Conservation (phyloP, 2,329 filamentous ascomycete genomes). For the Cercospora sesami region DNA sequence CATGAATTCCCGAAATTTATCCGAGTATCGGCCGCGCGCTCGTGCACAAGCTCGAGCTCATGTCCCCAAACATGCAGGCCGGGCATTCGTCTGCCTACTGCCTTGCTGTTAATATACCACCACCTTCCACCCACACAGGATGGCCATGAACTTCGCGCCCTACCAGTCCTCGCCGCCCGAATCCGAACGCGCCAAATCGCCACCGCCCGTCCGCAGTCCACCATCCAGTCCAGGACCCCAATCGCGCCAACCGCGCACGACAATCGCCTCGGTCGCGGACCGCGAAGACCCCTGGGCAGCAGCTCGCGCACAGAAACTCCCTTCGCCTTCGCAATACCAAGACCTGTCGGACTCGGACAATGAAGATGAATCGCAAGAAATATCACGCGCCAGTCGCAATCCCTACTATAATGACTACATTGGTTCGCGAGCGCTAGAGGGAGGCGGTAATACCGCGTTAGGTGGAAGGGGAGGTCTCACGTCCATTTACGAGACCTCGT, state of each 20-base stretch:
- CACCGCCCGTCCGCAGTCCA: conserved; percentile 62
- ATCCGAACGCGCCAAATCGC: conserved; percentile 75
- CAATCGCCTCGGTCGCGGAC: conserved; percentile 34
- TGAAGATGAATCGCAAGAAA: conserved; percentile 14
- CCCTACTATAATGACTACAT: conserved; percentile 34
- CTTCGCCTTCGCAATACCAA: conserved; percentile 37
- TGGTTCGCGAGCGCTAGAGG: conserved; percentile 31
- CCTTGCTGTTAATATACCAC: not conserved
- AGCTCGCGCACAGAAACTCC: conserved; percentile 45
- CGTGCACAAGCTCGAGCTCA: not conserved
- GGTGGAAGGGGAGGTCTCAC: conserved; percentile 55
- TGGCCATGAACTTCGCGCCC: conserved; percentile 85
- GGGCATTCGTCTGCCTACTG: not conserved
- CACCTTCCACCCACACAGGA: conserved; percentile 13
- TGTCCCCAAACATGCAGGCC: not conserved
- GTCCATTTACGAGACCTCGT: conserved; percentile 78
- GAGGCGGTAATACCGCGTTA: conserved; percentile 34
- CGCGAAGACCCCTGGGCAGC: conserved; percentile 44
- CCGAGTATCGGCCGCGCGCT: not conserved
- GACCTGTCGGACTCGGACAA: conserved; percentile 28
- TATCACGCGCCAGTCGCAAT: conserved; percentile 32
- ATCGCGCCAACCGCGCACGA: conserved; percentile 27
- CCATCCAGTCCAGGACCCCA: conserved; percentile 50
- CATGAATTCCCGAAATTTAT: not conserved
- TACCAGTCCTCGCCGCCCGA: conserved; percentile 94